Percentiles rank a stretch among this genome's conserved stretches.
These are phyloP conservation scores for Fusarium siculi DNA, from an alignment of 2,329 filamentous ascomycete species.

Conservation along the genomic window DNA sequence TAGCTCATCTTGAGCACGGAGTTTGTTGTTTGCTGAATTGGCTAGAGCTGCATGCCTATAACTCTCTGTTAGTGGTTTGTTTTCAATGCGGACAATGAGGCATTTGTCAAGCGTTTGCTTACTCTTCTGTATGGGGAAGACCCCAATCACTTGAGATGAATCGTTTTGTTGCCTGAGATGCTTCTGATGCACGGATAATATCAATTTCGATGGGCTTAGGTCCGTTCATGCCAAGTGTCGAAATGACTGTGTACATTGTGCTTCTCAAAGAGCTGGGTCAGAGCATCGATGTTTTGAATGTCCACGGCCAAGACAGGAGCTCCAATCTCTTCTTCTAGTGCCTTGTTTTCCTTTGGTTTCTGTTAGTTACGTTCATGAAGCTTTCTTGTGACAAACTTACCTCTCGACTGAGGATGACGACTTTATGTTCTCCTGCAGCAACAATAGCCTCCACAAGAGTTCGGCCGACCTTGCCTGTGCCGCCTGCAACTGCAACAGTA, in stretches of 20 bases:
- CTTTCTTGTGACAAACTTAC: accelerated
- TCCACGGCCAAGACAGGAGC: not conserved
- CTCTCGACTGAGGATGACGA: slow-evolving; percentile 2
- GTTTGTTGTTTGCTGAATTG: slow-evolving; percentile 7
- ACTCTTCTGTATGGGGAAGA: slow-evolving; percentile 5
- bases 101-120: not conserved
- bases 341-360: not conserved
- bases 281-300: not conserved
- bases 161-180: not conserved
- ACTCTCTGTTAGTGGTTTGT: not conserved
- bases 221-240: not conserved
- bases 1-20: slow-evolving; percentile 5
- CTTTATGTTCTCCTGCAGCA: not conserved
- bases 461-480: slow-evolving; percentile 14
- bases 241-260: slow-evolving; percentile 5
- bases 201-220: not conserved
- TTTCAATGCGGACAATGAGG: too few species aligned
- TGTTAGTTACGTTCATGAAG: accelerated
- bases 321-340: not conserved
- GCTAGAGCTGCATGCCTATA: not conserved
- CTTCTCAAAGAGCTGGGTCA: slow-evolving; percentile 6
- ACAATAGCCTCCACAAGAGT: slow-evolving; percentile 1
- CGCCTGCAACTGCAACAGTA: slow-evolving; percentile 12
- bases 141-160: slow-evolving; percentile 13
- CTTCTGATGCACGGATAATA: not conserved